Conservation (phyloP, 1,284 basidiomycete species). For the Ustilago sp. region DNA sequence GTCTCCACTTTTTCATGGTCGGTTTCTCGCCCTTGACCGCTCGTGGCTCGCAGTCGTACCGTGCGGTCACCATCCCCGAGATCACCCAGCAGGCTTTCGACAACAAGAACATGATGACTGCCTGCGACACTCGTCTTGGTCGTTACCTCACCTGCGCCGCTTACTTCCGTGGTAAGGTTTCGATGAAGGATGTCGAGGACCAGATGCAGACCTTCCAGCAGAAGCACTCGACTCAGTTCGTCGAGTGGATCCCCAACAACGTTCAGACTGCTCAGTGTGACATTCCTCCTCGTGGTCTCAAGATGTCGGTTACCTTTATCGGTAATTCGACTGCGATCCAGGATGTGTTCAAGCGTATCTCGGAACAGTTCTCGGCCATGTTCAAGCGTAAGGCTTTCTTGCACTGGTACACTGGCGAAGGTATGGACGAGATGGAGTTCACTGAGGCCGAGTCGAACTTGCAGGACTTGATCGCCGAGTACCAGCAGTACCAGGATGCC, state of each 20-base stretch:
- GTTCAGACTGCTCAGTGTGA: constrained; percentile 69
- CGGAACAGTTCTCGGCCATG: constrained; percentile 68
- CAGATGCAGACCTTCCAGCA: constrained; percentile 68
- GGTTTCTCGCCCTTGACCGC: constrained; percentile 70
- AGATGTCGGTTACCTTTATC: constrained; percentile 70
- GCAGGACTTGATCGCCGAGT: constrained; percentile 71
- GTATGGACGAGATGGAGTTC: constrained; percentile 71
- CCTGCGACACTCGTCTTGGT: constrained; percentile 77
- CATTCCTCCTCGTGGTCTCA: constrained; percentile 66
- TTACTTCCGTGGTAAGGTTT: constrained; percentile 67
- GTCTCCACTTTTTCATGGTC: constrained; percentile 70
- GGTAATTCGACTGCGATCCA: constrained; percentile 70
- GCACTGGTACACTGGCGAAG: constrained; percentile 70
- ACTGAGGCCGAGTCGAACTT: constrained; percentile 70
- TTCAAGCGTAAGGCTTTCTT: constrained; percentile 70
- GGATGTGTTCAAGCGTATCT: constrained; percentile 69
- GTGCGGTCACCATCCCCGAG: constrained; percentile 67
- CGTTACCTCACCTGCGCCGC: constrained; percentile 72
- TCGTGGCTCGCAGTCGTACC: constrained; percentile 73
- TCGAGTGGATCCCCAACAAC: constrained; percentile 70
- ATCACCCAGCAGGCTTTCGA: constrained; percentile 66
- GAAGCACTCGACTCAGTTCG: constrained; percentile 65
- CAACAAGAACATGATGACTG: constrained; percentile 73
- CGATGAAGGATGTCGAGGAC: constrained; percentile 71
- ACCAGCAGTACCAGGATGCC: constrained; percentile 71